Conservation (phyloP, 2,329 filamentous ascomycete genomes). For the Exserohilum rostratum region DNA sequence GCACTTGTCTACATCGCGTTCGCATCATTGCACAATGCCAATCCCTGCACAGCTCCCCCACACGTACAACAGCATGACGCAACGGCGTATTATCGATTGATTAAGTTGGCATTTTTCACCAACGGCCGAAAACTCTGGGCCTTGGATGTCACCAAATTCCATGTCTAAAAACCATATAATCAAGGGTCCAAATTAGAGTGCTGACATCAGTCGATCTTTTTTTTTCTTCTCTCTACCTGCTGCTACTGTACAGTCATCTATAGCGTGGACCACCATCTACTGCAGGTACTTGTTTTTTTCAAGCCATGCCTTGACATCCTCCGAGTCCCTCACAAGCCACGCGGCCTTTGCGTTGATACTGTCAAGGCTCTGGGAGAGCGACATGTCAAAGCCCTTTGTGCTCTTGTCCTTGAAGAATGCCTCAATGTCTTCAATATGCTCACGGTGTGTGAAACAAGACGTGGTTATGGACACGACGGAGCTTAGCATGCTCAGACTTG, state of each 20-base stretch:
- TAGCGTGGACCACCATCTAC: constrained; percentile 6
- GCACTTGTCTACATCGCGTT: neutral
- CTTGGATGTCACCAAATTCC: neutral
- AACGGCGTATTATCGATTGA: neutral
- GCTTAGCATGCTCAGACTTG: constrained; percentile 84
- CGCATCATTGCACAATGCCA: neutral
- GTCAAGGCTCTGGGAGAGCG: constrained; percentile 88
- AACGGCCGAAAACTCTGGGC: too few species aligned
- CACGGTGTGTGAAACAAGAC: constrained; percentile 75
- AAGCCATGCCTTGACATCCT: constrained; percentile 77
- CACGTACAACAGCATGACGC: neutral
- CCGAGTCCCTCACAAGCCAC: constrained; percentile 77
- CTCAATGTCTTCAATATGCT: constrained; percentile 77
- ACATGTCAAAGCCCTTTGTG: constrained; percentile 86
- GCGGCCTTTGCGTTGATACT: constrained; percentile 81
- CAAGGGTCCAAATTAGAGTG: neutral
- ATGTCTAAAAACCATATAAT: neutral
- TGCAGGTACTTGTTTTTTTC: constrained; percentile 67
- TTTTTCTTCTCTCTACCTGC: neutral
- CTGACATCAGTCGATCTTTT: neutral
- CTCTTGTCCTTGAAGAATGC: constrained; percentile 82
- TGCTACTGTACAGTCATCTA: neutral
- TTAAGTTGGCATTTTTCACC: neutral
- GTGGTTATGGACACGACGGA: constrained; percentile 83
- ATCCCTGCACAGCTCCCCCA: neutral